phyloP scores from a whole-genome alignment of 805 yeast genomes.

The Saccharomycopsis sp. region DNA sequence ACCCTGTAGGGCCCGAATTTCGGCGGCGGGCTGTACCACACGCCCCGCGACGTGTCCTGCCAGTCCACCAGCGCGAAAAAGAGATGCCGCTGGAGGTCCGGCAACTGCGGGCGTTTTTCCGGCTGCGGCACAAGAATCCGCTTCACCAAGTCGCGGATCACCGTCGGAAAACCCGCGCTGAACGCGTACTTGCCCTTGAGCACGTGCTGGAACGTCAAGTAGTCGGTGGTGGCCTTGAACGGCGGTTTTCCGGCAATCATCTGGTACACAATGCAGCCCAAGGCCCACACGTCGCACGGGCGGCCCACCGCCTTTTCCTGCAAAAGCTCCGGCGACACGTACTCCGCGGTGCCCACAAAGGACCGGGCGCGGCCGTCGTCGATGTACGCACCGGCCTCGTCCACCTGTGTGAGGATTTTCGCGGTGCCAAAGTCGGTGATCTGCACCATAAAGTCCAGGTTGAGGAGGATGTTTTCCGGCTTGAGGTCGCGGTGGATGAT shows the following conservation, averaged over 20 bases:
- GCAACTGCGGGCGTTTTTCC: conserved; percentile 50
- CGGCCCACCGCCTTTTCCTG: conserved; percentile 78
- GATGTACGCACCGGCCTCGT: conserved; percentile 47
- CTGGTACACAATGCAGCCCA: conserved; percentile 93
- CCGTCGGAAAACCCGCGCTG: conserved; percentile 76
- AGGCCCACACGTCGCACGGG: conserved; percentile 96
- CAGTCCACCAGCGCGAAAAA: conserved; percentile 56
- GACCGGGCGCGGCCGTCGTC: conserved; percentile 65
- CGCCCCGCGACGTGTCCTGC: conserved; percentile 37
- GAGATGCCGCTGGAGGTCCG: conserved; percentile 52
- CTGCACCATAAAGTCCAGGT: conserved; percentile 51
- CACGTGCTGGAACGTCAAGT: conserved; percentile 73
- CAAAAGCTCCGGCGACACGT: conserved; percentile 73
- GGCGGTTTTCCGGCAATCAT: conserved; percentile 93
- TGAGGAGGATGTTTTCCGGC: conserved; percentile 74
- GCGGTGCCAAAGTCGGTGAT: conserved; percentile 87
- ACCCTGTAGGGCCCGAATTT: conserved; percentile 65
- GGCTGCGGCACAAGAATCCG: conserved; percentile 61
- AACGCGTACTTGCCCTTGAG: conserved; percentile 76
- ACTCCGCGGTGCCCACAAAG: conserved; percentile 82
- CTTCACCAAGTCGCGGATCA: conserved; percentile 66
- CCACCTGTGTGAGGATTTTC: conserved; percentile 47
- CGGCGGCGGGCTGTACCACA: conserved; percentile 60
- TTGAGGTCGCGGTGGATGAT: conserved; percentile 76
- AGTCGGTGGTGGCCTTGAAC: conserved; percentile 77